Evolutionary conservation across 371 early-diverging fungal species (phyloP), one percentile per base, ranked within the genome.

Genomic region (Mucor racemosus): DNA sequence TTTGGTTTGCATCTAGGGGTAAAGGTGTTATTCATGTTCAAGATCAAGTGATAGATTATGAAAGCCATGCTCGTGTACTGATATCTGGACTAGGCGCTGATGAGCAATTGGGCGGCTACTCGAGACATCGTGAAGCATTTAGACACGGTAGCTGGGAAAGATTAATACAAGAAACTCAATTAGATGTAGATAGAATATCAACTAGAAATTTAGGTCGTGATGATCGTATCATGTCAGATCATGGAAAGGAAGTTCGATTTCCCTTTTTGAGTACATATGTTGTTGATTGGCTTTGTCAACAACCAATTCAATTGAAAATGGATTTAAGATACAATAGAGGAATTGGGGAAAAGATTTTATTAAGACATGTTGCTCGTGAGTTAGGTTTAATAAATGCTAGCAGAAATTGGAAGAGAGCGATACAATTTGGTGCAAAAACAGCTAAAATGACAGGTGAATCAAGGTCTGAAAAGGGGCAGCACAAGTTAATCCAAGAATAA

Each of bases 51-150:
- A 9, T 50, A 11, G 74, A 81, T 0, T 92, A 91, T 73, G 67
- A 74, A 15, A 89, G 91, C 46, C 80, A 75, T 34, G 91, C 96
- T 5, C 84, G 88, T 33, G 95, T 97, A 1, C 67, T 97, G 35
- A 77, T 97, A 2, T 90, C 93, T 60, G 98, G 98, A 0, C 78
- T 98, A n/a, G 98, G 98, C 31, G 98, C 98, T 0, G 98, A 98
- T 69, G 98, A 98, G 71, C 94, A 93, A 77, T 73, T 97, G 9
- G 97, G 92, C 7, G 98, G 98, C 15, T 97, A 97, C 76, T 90
- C 93, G 14, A 86, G 96, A 8, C 97, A 97, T 69, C 86, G 92
- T 33, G 89, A 85, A 44, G 87, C 90, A 44, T 97, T 86, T 72
- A 76, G 87, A 15, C 76, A 80, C 41, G 79, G 84, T 19, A 80